These are phyloP conservation scores for Biscogniauxia mediterranea DNA, from an alignment of 2,329 filamentous ascomycete genomes.

Conservation along the genomic window DNA sequence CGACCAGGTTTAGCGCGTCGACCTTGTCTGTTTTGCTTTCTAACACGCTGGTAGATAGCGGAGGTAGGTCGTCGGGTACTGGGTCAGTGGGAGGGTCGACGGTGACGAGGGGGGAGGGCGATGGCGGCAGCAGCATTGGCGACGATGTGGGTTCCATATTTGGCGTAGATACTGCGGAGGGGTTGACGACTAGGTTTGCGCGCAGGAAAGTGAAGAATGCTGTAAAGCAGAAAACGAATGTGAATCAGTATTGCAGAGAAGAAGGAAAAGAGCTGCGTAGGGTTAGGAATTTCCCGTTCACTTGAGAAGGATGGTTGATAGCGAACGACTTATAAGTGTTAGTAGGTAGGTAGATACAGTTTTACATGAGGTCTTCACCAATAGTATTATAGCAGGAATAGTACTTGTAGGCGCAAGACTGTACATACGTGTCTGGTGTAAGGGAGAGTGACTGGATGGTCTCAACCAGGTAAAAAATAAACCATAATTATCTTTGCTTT, in stretches of 20 bases:
- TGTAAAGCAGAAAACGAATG: slow-evolving; percentile 39
- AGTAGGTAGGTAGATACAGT: not conserved
- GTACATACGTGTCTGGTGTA: slow-evolving; percentile 1
- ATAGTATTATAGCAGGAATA: slow-evolving; percentile 15
- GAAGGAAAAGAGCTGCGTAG: not conserved
- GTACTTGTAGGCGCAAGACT: slow-evolving; percentile 16
- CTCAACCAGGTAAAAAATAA: too few relatives aligned
- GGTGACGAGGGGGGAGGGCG: slow-evolving; percentile 37
- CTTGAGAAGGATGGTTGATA: not conserved
- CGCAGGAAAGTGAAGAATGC: slow-evolving; percentile 82
- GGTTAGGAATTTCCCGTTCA: not conserved
- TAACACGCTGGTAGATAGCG: slow-evolving; percentile 61
- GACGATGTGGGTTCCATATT: slow-evolving; percentile 55
- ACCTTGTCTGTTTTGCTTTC: slow-evolving; percentile 58
- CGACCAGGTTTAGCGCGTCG: slow-evolving; percentile 69
- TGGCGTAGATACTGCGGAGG: slow-evolving; percentile 62
- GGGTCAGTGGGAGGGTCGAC: slow-evolving; percentile 38
- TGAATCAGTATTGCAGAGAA: slow-evolving; percentile 12
- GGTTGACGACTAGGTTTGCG: slow-evolving; percentile 71
- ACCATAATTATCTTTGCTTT: too few relatives aligned
- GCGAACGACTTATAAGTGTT: not conserved
- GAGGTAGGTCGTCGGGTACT: slow-evolving; percentile 55
- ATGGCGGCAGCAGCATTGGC: slow-evolving; percentile 36
- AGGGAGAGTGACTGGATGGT: too few relatives aligned
- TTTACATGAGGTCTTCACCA: slow-evolving; percentile 1